phyloP scores from a whole-genome alignment of 140 eudicot genomes.

The Flaveria floridana region DNA sequence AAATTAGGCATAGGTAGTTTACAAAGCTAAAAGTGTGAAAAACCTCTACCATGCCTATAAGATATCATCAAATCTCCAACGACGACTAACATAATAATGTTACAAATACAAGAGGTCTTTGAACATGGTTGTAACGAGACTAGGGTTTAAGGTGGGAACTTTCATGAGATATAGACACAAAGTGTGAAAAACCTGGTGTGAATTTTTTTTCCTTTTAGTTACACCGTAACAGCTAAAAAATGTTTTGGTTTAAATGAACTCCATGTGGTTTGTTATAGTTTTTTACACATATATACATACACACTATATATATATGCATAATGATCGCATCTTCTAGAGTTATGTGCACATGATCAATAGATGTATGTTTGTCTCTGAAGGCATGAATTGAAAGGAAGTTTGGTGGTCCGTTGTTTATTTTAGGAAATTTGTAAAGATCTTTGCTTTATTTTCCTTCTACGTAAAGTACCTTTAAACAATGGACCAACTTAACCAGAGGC shows the following conservation, averaged over 20 bases:
- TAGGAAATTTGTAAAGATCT: conserved; percentile 9
- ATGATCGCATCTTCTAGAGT: not conserved
- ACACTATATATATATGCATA: not conserved
- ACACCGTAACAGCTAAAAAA: too few species aligned
- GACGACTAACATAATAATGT: too few species aligned
- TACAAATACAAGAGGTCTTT: too few species aligned
- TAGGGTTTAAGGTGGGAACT: too few species aligned
- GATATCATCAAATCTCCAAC: too few species aligned
- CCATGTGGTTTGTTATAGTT: not conserved
- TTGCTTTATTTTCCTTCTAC: conserved; percentile 20
- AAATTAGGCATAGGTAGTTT: too few species aligned
- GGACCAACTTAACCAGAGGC: not conserved
- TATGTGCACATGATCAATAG: not conserved
- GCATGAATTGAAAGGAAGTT: not conserved
- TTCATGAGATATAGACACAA: too few species aligned
- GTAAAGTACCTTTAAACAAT: conserved; percentile 10
- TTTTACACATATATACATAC: not conserved
- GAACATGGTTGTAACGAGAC: too few species aligned
- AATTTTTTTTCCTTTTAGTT: too few species aligned
- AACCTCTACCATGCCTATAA: too few species aligned
- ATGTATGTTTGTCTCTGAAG: not conserved
- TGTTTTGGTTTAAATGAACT: not conserved
- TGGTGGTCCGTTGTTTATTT: conserved; percentile 19
- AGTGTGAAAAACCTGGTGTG: too few species aligned
- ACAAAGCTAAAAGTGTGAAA: too few species aligned